Conservation (phyloP, 345 rosid genomes). For the Eutrema japonicum region DNA sequence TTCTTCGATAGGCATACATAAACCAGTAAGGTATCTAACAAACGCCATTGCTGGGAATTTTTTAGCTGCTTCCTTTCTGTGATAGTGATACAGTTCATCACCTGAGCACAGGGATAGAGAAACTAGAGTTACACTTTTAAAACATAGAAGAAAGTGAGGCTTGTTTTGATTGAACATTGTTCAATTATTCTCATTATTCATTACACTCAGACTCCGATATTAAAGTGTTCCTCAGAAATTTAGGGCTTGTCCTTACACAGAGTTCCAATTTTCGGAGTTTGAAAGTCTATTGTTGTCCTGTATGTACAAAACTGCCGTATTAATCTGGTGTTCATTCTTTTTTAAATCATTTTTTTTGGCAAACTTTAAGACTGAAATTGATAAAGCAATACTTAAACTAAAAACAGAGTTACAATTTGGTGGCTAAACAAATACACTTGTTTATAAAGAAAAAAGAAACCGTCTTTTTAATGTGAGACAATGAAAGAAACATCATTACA, state of each 20-base stretch:
- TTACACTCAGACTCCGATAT: neutral
- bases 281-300: neutral
- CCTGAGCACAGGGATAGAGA: constrained; percentile 26
- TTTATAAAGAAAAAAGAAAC: constrained; percentile 3
- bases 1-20: constrained; percentile 75
- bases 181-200: constrained; percentile 26
- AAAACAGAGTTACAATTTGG: constrained; percentile 16
- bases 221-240: neutral
- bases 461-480: constrained; percentile 8
- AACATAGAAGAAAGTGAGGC: constrained; percentile 29
- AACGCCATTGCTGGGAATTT: constrained; percentile 12
- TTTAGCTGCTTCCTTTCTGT: constrained; percentile 33
- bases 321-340: neutral
- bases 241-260: neutral
- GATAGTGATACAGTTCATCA: constrained; percentile 13
- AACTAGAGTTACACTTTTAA: constrained; percentile 21
- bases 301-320: neutral
- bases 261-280: neutral
- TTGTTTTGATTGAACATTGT: constrained; percentile 33
- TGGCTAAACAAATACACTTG: constrained; percentile 37
- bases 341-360: neutral
- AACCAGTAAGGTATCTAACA: constrained; percentile 34
- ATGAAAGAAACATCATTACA: constrained; percentile 13
- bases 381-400: neutral
- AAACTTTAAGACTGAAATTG: neutral